Base-by-base conservation (phyloP, 345 rosid species). In the Pistacia atlantica region DNA sequence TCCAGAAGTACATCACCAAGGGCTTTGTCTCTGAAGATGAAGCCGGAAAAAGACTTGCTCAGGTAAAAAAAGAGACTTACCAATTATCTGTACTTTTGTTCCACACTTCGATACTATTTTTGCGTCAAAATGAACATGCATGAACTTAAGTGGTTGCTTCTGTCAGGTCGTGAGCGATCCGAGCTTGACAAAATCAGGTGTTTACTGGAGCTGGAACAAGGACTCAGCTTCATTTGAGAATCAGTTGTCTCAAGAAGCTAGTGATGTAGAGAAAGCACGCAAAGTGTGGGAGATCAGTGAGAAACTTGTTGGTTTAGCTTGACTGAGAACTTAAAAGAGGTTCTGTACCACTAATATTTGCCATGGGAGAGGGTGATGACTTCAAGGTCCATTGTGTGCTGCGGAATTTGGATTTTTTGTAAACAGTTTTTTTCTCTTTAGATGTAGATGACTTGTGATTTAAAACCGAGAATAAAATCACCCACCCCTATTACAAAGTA, bases 151-250 rank as follows among this genome's bases (percentile, higher is more conserved):
- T 37, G 33, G 72, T 62, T 80, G 66, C 62, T 83, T 54, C 65
- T 49, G 54, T 74, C 65, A 95, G 97, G 97, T 95, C 67, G 97
- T 88, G 22, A 82, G 93, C 35, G 95, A 93, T 12, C 97, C 97
- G 22, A 88, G 91, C 88, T 82, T 95, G 92, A 90, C 93, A 11
- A 95, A 93, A 76, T 95, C 97, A 0, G 97, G 97, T 46, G 98
- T 91, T n/a, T 93, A 95, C 86, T 93, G 97, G 98, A 93, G 95
- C 88, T 95, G 98, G 99, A 95, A 96, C 90, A 96, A 93, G 78
- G 80, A 83, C 59, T 92, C 99, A 0, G 98, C 99, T 33, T 93
- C 98, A 16, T 96, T 93, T 51, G 93, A 93, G 91, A 96, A 96
- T 79, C 97, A 89, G 91, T 77, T 96, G 77, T 96, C 99, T 18